phyloP scores from a whole-genome alignment of 2,329 filamentous ascomycete genomes.

The Anthostomella pinea region DNA sequence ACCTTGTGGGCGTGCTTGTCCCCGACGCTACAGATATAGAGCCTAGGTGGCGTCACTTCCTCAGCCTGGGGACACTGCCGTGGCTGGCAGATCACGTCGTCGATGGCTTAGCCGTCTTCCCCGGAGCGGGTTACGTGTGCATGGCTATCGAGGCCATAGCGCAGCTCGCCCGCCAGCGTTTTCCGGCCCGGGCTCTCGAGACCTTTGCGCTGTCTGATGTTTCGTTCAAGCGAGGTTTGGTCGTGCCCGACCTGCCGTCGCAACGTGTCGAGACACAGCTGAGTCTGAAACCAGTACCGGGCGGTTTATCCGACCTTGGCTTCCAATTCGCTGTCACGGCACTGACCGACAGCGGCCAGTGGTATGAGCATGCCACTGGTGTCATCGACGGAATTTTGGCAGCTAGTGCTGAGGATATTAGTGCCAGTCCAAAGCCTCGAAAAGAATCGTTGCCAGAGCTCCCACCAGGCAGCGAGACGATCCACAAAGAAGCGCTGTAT shows the following conservation, averaged over 20 bases:
- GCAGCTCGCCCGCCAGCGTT: slow-evolving; percentile 7
- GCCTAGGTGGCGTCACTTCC: slow-evolving; percentile 10
- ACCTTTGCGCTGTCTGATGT: slow-evolving; percentile 10
- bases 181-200: slow-evolving; percentile 1
- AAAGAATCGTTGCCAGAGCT: too few relatives aligned
- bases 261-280: slow-evolving; percentile 13
- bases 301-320: neutral
- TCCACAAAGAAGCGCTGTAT: slow-evolving; percentile 6
- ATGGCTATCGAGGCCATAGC: slow-evolving; percentile 17
- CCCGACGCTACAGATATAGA: slow-evolving; percentile 1
- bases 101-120: slow-evolving; percentile 16
- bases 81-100: slow-evolving; percentile 19
- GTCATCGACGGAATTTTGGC: slow-evolving; percentile 3
- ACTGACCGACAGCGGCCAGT: slow-evolving; percentile 8
- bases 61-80: slow-evolving; percentile 14
- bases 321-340: slow-evolving; percentile 9
- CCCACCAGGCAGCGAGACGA: too few relatives aligned
- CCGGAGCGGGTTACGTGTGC: slow-evolving; percentile 18
- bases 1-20: slow-evolving; percentile 11
- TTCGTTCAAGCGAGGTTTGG: slow-evolving; percentile 9
- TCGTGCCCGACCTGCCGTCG: slow-evolving; percentile 8
- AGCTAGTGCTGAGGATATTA: too few relatives aligned
- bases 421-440: too few relatives aligned
- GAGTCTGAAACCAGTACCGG: slow-evolving; percentile 3
- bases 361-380: slow-evolving; percentile 13